A percentile compares a stretch with the other conserved stretches of the same genome.
phyloP scores from a whole-genome alignment of 768 basidiomycete genomes.

The Nevesoporus exiguus region DNA sequence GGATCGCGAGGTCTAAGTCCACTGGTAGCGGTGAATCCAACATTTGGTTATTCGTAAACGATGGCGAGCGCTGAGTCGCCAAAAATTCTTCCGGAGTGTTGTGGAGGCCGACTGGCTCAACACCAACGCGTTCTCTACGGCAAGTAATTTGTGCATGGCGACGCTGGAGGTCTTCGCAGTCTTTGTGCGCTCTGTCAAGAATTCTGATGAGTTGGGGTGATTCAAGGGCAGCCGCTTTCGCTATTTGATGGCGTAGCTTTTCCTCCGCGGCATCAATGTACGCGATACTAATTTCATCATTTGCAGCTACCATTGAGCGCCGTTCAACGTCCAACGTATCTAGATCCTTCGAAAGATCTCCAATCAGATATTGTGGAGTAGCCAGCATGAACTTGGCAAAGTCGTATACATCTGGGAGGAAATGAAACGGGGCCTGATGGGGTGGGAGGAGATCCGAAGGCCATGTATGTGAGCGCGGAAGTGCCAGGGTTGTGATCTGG shows the following conservation, averaged over 20 bases:
- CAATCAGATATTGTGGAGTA: constrained; percentile 77
- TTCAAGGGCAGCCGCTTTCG: constrained; percentile 73
- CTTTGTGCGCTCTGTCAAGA: constrained; percentile 60
- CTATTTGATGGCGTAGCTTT: constrained; percentile 77
- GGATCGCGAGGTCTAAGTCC: constrained; percentile 5
- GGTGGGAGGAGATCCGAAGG: constrained; percentile 89
- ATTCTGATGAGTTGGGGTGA: constrained; percentile 58
- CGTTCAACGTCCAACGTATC: constrained; percentile 71
- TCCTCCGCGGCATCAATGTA: constrained; percentile 80
- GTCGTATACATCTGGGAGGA: constrained; percentile 84
- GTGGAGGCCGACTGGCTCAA: constrained; percentile 10
- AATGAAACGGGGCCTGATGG: constrained; percentile 93
- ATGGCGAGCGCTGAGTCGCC: constrained; percentile 36
- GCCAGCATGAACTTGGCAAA: constrained; percentile 97
- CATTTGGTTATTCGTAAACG: constrained; percentile 9
- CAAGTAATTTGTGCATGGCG: constrained; percentile 22
- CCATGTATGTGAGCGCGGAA: constrained; percentile 91
- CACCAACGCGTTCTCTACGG: constrained; percentile 24
- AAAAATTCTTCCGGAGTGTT: constrained; percentile 63
- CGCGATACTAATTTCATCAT: constrained; percentile 71
- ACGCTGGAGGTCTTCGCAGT: constrained; percentile 52
- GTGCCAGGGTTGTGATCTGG: constrained; percentile 89
- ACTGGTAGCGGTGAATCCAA: neutral
- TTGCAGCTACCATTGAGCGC: constrained; percentile 55
- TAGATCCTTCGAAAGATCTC: constrained; percentile 70